Base-by-base conservation (phyloP, 495 filamentous ascomycete species). In the Lophium mytilinum region DNA sequence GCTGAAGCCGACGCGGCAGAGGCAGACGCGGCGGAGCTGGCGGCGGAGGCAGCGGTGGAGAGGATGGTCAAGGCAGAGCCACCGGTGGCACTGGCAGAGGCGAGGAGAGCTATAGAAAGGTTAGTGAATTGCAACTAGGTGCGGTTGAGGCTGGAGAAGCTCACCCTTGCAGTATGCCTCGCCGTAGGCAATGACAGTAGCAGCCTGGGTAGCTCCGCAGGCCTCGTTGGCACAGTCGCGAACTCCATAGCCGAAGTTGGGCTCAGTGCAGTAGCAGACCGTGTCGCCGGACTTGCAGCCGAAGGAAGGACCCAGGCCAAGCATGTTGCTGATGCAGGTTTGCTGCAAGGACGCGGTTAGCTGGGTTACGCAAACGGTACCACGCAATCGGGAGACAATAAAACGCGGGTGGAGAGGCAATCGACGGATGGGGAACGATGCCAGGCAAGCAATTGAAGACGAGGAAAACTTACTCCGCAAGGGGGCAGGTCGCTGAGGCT, bases 321-420 rank as follows among this genome's bases (percentile, higher is more conserved):
- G 72, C 87, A 93, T 90, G 78, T 86, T 87, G 72, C 57, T 75
- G 65, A 87, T 73, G 67, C 89, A 93, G 61, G 74, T 82, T 74
- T 79, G 72, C 88, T 92, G 60, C 43, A 42, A 24, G 15, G 9
- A 9, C 45, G 43, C 12, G 14, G 33, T 50, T 56, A 42, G 53
- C 39, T 14, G 12, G 19, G 14, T n/a, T 1, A 14, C 36, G 19
- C 34, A 17, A 17, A 15, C 19, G 24, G 17, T 37, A 18, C 14
- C 49, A 17, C 6, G 34, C 21, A 37, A 9, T 1, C 18, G n/a
- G 14, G 24, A 30, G 24, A 6, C 24, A 30, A 30, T 30, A 3
- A 6, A 30, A 30, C 6, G 24, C 24, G 24, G 24, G 24, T 30
- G 24, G 24, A 30, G 24, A 30, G 24, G 24, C 24, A 30, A 30